These are phyloP conservation scores for Pichia sp. DNA, from an alignment of 1,139 yeast species.

Conservation along the genomic window DNA sequence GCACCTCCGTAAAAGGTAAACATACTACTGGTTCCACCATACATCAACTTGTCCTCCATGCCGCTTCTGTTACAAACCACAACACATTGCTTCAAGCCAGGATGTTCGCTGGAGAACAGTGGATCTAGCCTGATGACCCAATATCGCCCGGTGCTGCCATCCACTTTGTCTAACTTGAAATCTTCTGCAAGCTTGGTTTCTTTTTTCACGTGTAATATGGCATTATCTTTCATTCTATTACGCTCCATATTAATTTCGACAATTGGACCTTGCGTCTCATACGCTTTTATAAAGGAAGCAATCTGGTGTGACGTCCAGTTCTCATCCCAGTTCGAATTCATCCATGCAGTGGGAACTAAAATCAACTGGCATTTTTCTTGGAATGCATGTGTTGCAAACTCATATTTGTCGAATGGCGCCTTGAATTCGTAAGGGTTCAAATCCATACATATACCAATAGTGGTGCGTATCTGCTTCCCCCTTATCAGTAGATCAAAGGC, in stretches of 20 bases:
- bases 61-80: constrained; percentile 72
- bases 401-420: constrained; percentile 72
- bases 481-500: constrained; percentile 39
- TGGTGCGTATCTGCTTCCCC: constrained; percentile 35
- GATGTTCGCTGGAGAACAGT: constrained; percentile 26
- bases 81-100: constrained; percentile 29
- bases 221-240: constrained; percentile 6
- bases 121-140: constrained; percentile 68
- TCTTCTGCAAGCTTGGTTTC: constrained; percentile 11
- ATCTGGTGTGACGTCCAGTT: constrained; percentile 21
- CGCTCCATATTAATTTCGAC: constrained; percentile 17
- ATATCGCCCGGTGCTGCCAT: constrained; percentile 35
- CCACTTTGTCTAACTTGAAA: constrained; percentile 19
- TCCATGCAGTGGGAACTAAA: constrained; percentile 87
- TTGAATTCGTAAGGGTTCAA: constrained; percentile 79
- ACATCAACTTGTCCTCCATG: constrained; percentile 61
- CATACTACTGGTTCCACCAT: constrained; percentile 68
- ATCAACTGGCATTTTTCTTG: constrained; percentile 49
- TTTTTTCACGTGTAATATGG: constrained; percentile 9
- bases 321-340: constrained; percentile 36
- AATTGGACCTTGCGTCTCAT: constrained; percentile 10
- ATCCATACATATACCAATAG: constrained; percentile 94
- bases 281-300: constrained; percentile 15
- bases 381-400: constrained; percentile 57
- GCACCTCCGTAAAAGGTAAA: constrained; percentile 41